Evolutionary conservation across 306 rosid genomes (phyloP), one percentile per base, ranked within the genome.

Genomic region (Citrullus mucosospermus): DNA sequence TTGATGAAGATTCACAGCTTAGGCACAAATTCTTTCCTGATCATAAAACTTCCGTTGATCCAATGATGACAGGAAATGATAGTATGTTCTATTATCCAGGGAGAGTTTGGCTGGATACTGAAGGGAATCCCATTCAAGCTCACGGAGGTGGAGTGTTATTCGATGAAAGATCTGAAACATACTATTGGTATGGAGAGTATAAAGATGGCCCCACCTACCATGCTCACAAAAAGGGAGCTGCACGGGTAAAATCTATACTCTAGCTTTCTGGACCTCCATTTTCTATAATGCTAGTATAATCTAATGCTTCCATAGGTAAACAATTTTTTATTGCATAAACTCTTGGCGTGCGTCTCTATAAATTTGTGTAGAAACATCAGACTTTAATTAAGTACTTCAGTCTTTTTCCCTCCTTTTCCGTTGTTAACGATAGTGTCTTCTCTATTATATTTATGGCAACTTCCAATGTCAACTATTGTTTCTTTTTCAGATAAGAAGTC

Each of bases 161-260:
- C 76, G 96, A 92, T 82, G 83, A 87, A 82, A 81, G 38, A 30
- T 86, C 93, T n/a, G 86, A 80, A 86, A 90, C 91, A 48, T 93
- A 91, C 86, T 96, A 96, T 83, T 96, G 99, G 99, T 96, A 96
- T 62, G 99, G 99, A 70, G 99, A 96, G 85, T 96, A 88, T 77
- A 96, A 96, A 89, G 98, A 91, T 54, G 99, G 99, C 17, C 91
- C 93, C 28, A 93, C 99, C 68, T 96, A 91, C 83, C 97, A 79
- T 82, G 90, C 92, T 83, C 97, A 91, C 87, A 87, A 88, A 85
- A 88, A 88, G 87, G 98, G 90, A 83, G 85, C 92, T 38, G 95
- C 99, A 22, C 92, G 99, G 96, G 99, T 96, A 91, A 86, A 83
- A 85, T 38, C 70, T 41, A 77, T 76, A 72, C 34, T 78, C 81